Conservation (phyloP, 1,284 basidiomycete genomes). For the Vanrija sp. region DNA sequence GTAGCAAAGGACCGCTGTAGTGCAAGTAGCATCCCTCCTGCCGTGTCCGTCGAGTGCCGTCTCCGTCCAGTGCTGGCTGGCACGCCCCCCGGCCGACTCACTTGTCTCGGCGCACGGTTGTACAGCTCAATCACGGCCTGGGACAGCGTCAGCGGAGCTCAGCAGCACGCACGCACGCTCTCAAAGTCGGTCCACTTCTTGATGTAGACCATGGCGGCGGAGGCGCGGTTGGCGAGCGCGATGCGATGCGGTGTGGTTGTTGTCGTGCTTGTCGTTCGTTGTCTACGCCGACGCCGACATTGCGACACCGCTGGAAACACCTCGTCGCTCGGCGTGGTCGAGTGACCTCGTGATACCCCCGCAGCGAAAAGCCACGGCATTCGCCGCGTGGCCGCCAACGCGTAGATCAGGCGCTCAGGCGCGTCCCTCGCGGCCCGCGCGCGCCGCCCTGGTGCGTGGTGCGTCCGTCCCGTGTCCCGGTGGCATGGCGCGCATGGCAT, state of each 20-base stretch:
- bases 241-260: not conserved
- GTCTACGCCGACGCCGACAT: too few relatives aligned
- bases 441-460: too few relatives aligned
- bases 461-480: too few relatives aligned
- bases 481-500: too few relatives aligned
- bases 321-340: not conserved
- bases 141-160: slow-evolving; percentile 10
- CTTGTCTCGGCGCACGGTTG: slow-evolving; percentile 67
- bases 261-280: not conserved
- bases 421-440: not conserved
- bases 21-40: too few relatives aligned
- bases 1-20: too few relatives aligned
- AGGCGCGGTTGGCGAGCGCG: not conserved
- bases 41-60: too few relatives aligned
- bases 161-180: slow-evolving; percentile 27
- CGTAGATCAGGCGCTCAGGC: not conserved
- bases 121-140: slow-evolving; percentile 78
- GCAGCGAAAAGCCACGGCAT: not conserved
- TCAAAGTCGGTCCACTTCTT: slow-evolving; percentile 50
- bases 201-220: slow-evolving; percentile 45
- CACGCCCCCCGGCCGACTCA: slow-evolving; percentile 44
- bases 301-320: not conserved
- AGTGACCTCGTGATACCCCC: not conserved
- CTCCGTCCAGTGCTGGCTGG: too few relatives aligned
- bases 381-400: not conserved